Evolutionary conservation across 345 rosid species (phyloP), one percentile per base, ranked within the genome.

Genomic region (Eucalyptus regnans): DNA sequence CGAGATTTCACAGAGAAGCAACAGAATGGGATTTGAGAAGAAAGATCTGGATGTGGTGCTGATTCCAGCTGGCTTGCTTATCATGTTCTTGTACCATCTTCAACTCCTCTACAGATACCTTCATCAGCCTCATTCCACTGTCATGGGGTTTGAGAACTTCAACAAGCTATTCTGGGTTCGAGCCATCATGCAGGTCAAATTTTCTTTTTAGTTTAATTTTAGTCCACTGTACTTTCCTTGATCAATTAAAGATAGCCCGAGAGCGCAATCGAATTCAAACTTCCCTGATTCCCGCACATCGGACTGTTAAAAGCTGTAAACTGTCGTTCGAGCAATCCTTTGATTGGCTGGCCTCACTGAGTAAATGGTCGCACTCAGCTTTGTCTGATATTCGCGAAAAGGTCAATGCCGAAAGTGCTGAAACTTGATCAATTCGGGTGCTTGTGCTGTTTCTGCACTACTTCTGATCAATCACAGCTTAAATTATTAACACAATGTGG

Each of bases 111-210:
- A 96, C 92, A 90, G 95, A 91, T 94, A 94, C 92, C 92, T 96
- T 33, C 85, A 95, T 88, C 94, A 86, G 46, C 98, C 99, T 79
- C 95, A 95, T 93, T 95, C 94, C 66, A 97, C 98, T 15, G 93
- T 93, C 62, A 90, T 94, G 62, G 99, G 98, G 68, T 96, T 95
- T 81, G 97, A 95, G 90, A 95, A 96, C 93, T 90, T 93, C 50
- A 95, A 95, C 89, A 96, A 92, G 89, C 92, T 92, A 91, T 95
- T 95, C 91, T 97, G 98, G 99, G 99, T 96, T 84, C 94, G 94
- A 68, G 92, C 93, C 89, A 91, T 96, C 44, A 91, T 97, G 95
- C 92, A 94, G 98, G 97, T 76, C 9, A 86, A 86, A 86, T 27
- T n/a, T 60, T 31, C 37, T 51, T 12, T 31, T 22, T 6, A 12